phyloP scores from a whole-genome alignment of 345 rosid genomes.

The Linum lewisii region DNA sequence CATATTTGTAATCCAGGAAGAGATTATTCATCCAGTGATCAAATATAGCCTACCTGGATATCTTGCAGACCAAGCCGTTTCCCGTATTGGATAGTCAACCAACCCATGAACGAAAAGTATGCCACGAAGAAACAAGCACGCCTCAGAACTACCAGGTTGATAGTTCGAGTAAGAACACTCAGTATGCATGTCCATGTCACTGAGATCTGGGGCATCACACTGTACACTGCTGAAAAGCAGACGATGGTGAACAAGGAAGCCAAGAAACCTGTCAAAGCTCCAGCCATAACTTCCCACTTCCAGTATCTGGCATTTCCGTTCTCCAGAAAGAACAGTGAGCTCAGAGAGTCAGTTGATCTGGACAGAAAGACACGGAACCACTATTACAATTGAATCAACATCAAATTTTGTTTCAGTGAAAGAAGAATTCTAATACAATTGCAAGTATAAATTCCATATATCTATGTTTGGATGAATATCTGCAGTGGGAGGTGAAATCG shows the following conservation, averaged over 20 bases:
- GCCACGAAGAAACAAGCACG: conserved; percentile 52
- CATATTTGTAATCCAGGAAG: too few relatives aligned
- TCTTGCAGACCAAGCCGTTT: conserved; percentile 40
- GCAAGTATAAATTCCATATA: neutral
- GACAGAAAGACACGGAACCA: neutral
- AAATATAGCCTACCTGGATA: conserved; percentile 17
- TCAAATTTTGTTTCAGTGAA: conserved; percentile 2
- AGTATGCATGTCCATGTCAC: conserved; percentile 15
- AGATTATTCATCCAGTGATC: neutral
- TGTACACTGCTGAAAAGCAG: conserved; percentile 28
- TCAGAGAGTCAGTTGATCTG: conserved; percentile 37
- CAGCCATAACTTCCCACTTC: conserved; percentile 48
- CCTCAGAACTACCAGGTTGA: conserved; percentile 22
- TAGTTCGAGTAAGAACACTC: conserved; percentile 12
- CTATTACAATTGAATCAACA: neutral
- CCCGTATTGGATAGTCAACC: conserved; percentile 46
- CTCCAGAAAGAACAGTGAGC: conserved; percentile 26
- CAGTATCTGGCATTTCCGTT: conserved; percentile 27
- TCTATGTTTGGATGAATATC: neutral
- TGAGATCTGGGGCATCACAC: conserved; percentile 31
- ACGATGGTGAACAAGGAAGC: conserved; percentile 46
- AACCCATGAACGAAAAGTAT: conserved; percentile 45
- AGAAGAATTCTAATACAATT: neutral
- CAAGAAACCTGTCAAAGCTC: conserved; percentile 45
- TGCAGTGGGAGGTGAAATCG: neutral